phyloP scores from a whole-genome alignment of 2,329 filamentous ascomycete genomes.

The Cadophora malorum region DNA sequence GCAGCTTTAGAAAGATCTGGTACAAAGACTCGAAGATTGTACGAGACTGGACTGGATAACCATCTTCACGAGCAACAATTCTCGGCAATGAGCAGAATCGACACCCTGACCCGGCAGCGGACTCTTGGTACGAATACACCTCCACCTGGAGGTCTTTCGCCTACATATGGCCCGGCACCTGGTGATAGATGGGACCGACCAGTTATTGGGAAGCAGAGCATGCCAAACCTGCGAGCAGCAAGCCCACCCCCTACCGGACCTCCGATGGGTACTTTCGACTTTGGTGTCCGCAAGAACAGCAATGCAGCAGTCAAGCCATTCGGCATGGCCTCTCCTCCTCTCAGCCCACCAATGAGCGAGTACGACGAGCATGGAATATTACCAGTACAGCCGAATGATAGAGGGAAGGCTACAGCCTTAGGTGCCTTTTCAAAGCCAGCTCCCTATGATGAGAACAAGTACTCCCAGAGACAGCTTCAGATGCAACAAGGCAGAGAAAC shows the following conservation, averaged over 20 bases:
- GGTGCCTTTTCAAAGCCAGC: slow-evolving; percentile 75
- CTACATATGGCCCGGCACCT: slow-evolving; percentile 47
- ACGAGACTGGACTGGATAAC: slow-evolving; percentile 82
- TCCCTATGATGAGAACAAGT: slow-evolving; percentile 85
- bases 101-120: slow-evolving; percentile 74
- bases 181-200: slow-evolving; percentile 57
- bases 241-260: slow-evolving; percentile 49
- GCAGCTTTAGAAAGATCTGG: slow-evolving; percentile 65
- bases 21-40: slow-evolving; percentile 76
- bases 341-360: slow-evolving; percentile 77
- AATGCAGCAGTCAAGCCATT: slow-evolving; percentile 44
- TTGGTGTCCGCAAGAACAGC: slow-evolving; percentile 44
- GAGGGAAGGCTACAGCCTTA: slow-evolving; percentile 80
- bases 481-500: slow-evolving; percentile 78
- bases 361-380: slow-evolving; percentile 70
- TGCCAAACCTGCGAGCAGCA: slow-evolving; percentile 69
- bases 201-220: slow-evolving; percentile 65
- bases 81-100: slow-evolving; percentile 78
- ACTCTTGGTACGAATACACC: slow-evolving; percentile 40
- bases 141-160: slow-evolving; percentile 38
- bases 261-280: slow-evolving; percentile 49
- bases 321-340: slow-evolving; percentile 56
- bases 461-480: slow-evolving; percentile 80
- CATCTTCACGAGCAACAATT: slow-evolving; percentile 82
- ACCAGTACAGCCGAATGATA: slow-evolving; percentile 75